A percentile compares a stretch with the other conserved stretches of the same genome.
Conservation (phyloP, 768 basidiomycete genomes). For the Tubosaeta sp. region DNA sequence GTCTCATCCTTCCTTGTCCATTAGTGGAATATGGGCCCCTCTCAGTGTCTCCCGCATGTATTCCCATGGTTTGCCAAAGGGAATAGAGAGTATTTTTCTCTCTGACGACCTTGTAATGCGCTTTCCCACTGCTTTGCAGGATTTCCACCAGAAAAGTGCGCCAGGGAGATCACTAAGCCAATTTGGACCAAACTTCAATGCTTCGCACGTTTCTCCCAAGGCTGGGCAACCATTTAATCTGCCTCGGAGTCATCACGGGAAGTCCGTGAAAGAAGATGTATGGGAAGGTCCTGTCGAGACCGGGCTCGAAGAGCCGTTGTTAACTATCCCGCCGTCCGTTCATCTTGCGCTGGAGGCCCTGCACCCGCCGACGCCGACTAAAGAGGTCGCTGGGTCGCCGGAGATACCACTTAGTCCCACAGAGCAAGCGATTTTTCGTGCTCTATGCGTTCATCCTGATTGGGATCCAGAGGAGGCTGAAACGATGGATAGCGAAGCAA, state of each 20-base stretch:
- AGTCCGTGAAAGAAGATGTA: slow-evolving; percentile 7
- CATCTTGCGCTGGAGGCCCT: slow-evolving; percentile 29
- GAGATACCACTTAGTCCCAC: slow-evolving; percentile 58
- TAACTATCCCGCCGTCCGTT: slow-evolving; percentile 26
- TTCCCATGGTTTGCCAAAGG: slow-evolving; percentile 21
- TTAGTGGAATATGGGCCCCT: slow-evolving; percentile 71
- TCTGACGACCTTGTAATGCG: slow-evolving; percentile 57
- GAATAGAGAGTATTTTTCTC: slow-evolving; percentile 51
- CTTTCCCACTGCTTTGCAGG: slow-evolving; percentile 60
- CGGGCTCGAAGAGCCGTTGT: slow-evolving; percentile 19
- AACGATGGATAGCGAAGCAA: slow-evolving; percentile 9
- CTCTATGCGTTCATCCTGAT: slow-evolving; percentile 56
- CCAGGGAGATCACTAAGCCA: slow-evolving; percentile 48
- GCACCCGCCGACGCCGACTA: slow-evolving; percentile 15
- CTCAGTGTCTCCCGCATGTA: slow-evolving; percentile 50
- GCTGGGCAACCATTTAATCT: background rate
- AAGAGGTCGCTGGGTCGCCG: slow-evolving; percentile 6
- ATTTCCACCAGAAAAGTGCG: slow-evolving; percentile 48
- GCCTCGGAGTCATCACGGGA: slow-evolving; percentile 3
- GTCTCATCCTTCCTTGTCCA: slow-evolving; percentile 45
- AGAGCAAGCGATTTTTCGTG: slow-evolving; percentile 68
- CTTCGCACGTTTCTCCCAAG: slow-evolving; percentile 30
- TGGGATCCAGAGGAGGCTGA: slow-evolving; percentile 40
- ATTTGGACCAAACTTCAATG: slow-evolving; percentile 62
- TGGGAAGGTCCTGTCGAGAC: slow-evolving; percentile 21